Conservation (phyloP, 306 rosid species). For the Gastrolobium bilobum region DNA sequence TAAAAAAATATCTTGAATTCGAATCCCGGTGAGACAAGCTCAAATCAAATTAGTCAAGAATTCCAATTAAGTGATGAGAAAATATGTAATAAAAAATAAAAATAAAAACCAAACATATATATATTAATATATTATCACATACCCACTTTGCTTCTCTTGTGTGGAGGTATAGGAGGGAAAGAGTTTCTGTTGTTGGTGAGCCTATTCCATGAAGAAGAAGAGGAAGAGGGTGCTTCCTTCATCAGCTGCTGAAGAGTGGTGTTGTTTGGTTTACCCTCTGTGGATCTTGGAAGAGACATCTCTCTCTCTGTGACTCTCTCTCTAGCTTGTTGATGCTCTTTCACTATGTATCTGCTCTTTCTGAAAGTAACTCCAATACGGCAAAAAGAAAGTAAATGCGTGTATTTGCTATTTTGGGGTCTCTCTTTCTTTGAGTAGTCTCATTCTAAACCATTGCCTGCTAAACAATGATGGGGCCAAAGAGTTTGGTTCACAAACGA, state of each 20-base stretch:
- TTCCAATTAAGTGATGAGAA: too few species aligned
- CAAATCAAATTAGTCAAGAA: too few species aligned
- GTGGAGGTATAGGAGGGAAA: constrained; percentile 46
- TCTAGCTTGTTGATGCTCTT: too few species aligned
- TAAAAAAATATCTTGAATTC: too few species aligned
- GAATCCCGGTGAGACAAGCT: too few species aligned
- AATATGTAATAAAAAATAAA: too few species aligned
- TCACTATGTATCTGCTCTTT: background rate
- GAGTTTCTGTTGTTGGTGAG: constrained; percentile 11
- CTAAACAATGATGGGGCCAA: constrained; percentile 23
- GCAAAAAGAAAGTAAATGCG: background rate
- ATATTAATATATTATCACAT: background rate
- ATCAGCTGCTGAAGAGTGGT: constrained; percentile 27
- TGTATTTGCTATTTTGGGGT: background rate
- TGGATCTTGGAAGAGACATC: constrained; percentile 49
- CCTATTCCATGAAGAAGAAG: constrained; percentile 58
- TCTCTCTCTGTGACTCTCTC: background rate
- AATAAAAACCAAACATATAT: background rate
- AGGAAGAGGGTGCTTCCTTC: constrained; percentile 10
- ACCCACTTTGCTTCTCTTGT: constrained; percentile 59
- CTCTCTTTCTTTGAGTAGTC: background rate
- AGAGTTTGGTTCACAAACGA: constrained; percentile 64
- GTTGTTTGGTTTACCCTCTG: constrained; percentile 10
- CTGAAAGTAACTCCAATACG: background rate
- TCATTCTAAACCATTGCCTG: background rate